Percentiles rank a stretch among this genome's conserved stretches.
These are phyloP conservation scores for Phytopythium sindhum DNA, from an alignment of 352 stramenopile genomes.

Conservation along the genomic window DNA sequence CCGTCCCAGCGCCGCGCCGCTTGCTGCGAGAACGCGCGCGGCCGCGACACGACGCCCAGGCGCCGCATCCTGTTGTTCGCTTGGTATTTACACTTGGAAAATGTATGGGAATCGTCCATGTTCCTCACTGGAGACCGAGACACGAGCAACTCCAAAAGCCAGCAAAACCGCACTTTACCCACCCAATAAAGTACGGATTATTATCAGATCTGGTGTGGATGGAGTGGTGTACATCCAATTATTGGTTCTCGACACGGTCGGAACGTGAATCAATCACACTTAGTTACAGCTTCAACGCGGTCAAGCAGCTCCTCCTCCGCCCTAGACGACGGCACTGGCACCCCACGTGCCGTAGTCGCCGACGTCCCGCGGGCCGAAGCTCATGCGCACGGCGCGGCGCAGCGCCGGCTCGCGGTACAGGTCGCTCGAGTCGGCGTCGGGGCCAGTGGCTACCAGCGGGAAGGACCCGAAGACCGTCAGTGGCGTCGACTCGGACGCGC, in stretches of 20 bases:
- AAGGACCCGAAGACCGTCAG: constrained; percentile 33
- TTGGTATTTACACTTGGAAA: background rate
- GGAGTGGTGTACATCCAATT: background rate
- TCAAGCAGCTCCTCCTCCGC: background rate
- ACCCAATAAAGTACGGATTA: too few species aligned
- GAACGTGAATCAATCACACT: too few species aligned
- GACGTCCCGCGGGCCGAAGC: constrained; percentile 38
- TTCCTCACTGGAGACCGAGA: too few species aligned
- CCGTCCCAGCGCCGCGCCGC: constrained; percentile 46
- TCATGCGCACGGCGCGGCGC: constrained; percentile 41
- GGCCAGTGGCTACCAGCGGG: constrained; percentile 13
- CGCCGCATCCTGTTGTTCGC: background rate
- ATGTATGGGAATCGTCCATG: background rate
- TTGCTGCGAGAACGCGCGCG: constrained; percentile 59
- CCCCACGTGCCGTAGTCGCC: constrained; percentile 42
- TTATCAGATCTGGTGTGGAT: too few species aligned
- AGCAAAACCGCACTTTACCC: too few species aligned
- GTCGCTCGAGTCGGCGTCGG: constrained; percentile 55
- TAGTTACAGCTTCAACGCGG: background rate
- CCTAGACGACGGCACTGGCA: constrained; percentile 3
- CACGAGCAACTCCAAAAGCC: too few species aligned
- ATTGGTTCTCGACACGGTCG: background rate
- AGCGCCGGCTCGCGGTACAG: constrained; percentile 72
- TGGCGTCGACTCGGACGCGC: constrained; percentile 26
- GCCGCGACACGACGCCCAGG: constrained; percentile 14